Base-by-base conservation (phyloP, 768 basidiomycete genomes). In the Xerocomellus dryophilus region DNA sequence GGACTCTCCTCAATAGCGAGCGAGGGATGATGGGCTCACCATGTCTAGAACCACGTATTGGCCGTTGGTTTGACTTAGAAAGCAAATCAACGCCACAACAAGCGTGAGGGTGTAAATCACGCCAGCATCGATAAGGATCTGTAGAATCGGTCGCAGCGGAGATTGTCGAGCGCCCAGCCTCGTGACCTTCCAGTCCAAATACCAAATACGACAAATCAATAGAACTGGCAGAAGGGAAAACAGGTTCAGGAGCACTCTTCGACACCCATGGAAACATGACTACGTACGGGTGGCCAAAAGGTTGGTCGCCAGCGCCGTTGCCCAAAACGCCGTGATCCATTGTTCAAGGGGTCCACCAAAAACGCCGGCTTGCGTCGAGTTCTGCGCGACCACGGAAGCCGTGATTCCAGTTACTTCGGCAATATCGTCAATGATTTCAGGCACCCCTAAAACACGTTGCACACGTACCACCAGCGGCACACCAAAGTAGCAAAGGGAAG, bases 291-390 rank as follows among this genome's bases (percentile, higher is more conserved):
- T n/a, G 7, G 36, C 17, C n/a, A 38, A 4, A 7, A 38, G 8
- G 17, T 38, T 38, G 36, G 36, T 38, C n/a, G 7, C n/a, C 15
- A 38, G 10, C 36, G 36, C 36, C 36, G n/a, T n/a, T 9, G n/a
- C n/a, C 36, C 36, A 38, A 38, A 38, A 38, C 4, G 36, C 6
- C 6, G 36, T 38, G 7, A 38, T 69, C 73, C 73, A 75, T 8
- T 50, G 50, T 0, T 58, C 47, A 1, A 65, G 59, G n/a, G 49
- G 50, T 8, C 41, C 54, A 2, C 42, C 59, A 48, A 70, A 74
- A 39, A 72, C 61, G 7, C 17, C n/a, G 36, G 1, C 7, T 8
- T 38, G 36, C 10, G 11, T 20, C 9, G 20, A 12, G 2, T 40
- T 5, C 18, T 18, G 39, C 12, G 10, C 18, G 20, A 10, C 18